Percentiles rank a stretch among this genome's conserved stretches.
Conservation (phyloP, 768 basidiomycete genomes). For the Lactifluus hygrophoroides region DNA sequence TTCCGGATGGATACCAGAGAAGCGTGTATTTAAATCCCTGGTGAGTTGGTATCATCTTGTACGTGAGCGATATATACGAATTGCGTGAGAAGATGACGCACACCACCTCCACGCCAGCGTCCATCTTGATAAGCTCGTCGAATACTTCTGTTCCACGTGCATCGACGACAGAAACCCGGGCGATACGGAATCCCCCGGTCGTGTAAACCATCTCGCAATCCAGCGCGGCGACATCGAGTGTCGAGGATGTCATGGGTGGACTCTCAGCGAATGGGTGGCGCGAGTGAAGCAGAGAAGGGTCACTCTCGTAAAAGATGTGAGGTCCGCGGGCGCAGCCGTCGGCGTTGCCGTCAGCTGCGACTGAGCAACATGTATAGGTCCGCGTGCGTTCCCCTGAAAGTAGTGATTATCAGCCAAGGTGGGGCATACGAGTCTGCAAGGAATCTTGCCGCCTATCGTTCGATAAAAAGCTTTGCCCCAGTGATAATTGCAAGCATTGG, state of each 20-base stretch:
- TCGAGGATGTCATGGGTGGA: slow-evolving; percentile 27
- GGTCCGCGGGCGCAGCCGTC: slow-evolving; percentile 66
- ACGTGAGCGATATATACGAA: background rate
- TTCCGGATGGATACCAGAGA: slow-evolving; percentile 70
- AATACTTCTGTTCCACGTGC: slow-evolving; percentile 64
- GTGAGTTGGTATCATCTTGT: background rate
- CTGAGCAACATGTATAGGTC: slow-evolving; percentile 74
- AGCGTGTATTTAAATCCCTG: slow-evolving; percentile 89
- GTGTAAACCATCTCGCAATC: slow-evolving; percentile 98
- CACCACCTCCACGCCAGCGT: slow-evolving; percentile 73
- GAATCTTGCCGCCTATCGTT: slow-evolving; percentile 54
- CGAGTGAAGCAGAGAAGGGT: slow-evolving; percentile 54
- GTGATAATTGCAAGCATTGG: slow-evolving; percentile 68
- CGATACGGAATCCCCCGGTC: slow-evolving; percentile 86
- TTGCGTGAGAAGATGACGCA: slow-evolving; percentile 29
- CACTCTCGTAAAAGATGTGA: slow-evolving; percentile 86
- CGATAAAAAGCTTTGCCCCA: slow-evolving; percentile 66
- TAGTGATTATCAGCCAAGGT: background rate
- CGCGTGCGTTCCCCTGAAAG: slow-evolving; percentile 56
- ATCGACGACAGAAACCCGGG: slow-evolving; percentile 84
- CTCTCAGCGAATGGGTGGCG: slow-evolving; percentile 65
- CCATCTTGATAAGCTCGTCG: slow-evolving; percentile 77
- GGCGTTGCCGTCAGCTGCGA: slow-evolving; percentile 43
- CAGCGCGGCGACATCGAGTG: slow-evolving; percentile 74
- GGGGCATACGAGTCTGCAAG: background rate